Base-by-base conservation (phyloP, 2,329 filamentous ascomycete species). In the Penicillium sp. region DNA sequence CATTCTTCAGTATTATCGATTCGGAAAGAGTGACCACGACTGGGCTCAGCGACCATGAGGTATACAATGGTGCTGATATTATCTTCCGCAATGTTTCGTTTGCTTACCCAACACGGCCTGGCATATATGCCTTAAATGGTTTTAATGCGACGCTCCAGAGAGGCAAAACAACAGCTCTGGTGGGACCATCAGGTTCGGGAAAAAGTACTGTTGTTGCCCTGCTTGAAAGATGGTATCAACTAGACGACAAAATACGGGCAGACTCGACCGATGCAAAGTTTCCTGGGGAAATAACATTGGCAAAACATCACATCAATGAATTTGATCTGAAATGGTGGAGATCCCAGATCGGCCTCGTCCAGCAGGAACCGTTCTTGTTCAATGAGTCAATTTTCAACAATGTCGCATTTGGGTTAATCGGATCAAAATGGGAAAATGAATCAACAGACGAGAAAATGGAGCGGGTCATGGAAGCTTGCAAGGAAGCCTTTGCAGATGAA, bases 201-300 rank as follows among this genome's bases (percentile, higher is more conserved):
- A 99, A 98, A 78, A 94, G 89, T 69, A 98, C 94, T 0, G 93
- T 98, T 61, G 89, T 98, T 31, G 93, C 93, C 10, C 82, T 99
- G 18, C 87, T 98, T 1, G 94, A 98, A 77, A 87, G 95, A n/a
- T 98, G 98, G 74, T 99, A 99, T 73, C 27, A 31, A 31, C 7
- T 31, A 31, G 27, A 31, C 7, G 27, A 31, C 6, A 31, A 31
- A 31, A 31, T 4, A 31, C 7, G 27, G 27, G 5, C 6, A 31
- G 27, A 31, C 27, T 31, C 27, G 7, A 31, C 27, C 27, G 27
- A 31, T 31, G 27, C 27, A 31, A 31, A 31, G 27, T 31, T 31
- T 31, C 27, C 27, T 6, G 27, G 27, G 27, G 27, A 31, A 31
- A 31, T 31, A 6, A 31, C 27, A 31, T 31, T 31, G 27, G 27